Conservation (phyloP, 768 basidiomycete species). For the Lentinula aciculospora region DNA sequence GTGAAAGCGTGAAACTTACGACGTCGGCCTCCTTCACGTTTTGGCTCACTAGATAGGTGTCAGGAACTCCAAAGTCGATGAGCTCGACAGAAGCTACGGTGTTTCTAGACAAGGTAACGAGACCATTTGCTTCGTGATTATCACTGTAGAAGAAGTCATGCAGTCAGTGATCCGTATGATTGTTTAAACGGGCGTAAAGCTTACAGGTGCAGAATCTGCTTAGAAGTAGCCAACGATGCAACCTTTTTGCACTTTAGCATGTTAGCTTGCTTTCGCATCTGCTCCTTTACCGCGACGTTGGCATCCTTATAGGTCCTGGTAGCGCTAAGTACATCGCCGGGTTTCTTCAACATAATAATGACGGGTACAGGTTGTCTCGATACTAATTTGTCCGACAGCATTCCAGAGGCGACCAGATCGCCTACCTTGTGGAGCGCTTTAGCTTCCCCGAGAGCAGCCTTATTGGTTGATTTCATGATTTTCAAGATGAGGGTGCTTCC, state of each 20-base stretch:
- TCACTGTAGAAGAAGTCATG: not conserved
- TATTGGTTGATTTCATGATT: not conserved
- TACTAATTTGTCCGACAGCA: not conserved
- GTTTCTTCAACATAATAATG: not conserved
- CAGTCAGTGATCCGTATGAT: not conserved
- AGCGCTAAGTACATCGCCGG: not conserved
- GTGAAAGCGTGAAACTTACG: not conserved
- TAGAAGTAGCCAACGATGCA: not conserved
- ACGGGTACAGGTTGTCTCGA: not conserved
- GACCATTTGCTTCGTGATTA: not conserved
- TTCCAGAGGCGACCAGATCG: not conserved
- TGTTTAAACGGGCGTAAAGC: not conserved
- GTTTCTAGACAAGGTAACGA: not conserved
- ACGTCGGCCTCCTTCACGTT: not conserved
- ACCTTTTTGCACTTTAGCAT: not conserved
- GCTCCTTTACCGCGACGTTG: not conserved
- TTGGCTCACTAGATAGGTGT: not conserved
- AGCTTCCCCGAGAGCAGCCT: not conserved
- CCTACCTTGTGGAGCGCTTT: not conserved
- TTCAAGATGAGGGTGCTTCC: not conserved
- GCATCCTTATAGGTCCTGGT: not conserved
- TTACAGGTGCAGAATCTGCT: not conserved
- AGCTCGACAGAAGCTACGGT: not conserved
- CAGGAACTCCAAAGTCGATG: not conserved
- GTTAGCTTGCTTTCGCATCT: not conserved